Evolutionary conservation across 805 yeast genomes (phyloP), one percentile per base, ranked within the genome.

Genomic region (Barnettozyma pratensis): DNA sequence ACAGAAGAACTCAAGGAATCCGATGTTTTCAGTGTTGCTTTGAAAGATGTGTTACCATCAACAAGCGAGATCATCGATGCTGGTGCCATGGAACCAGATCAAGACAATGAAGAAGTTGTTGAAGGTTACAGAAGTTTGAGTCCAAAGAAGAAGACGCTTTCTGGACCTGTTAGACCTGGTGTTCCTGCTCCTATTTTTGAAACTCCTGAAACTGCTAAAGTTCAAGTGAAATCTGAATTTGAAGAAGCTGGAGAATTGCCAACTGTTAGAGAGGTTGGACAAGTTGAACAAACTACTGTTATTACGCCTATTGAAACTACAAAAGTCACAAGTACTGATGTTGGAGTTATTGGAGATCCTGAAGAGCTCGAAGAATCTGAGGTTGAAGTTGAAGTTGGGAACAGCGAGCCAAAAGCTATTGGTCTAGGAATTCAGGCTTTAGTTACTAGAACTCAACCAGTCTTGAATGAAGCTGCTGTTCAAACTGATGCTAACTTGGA

Each of bases 1-100:
- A 47, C 51, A 10, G 54, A 54, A 10, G 61, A 56, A 34, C 51
- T 59, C 39, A 56, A 46, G 37, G 55, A 40, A 9, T 49, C 55
- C 2, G 41, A 49, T 34, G 49, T 51, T 1, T 58, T 52, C 45
- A 51, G 31, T 11, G 12, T 9, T 6, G 45, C 32, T 2, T 19
- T 44, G 8, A 30, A 37, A 5, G 41, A 36, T 6, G 27, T 5
- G 12, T 11, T 5, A 7, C 41, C 19, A 9, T 36, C 41, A 29
- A 29, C 34, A 0, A 25, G 32, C 14, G 38, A 30, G 3, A 7
- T 12, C 14, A 39, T 11, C 36, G 39, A 29, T 4, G 26, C 4
- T 19, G 37, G 3, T 6, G 12, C 26, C 6, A 39, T n/a, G 26
- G 41, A 25, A 4, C 10, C 31, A 3, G 27, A 6, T 14, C 30